Evolutionary conservation across 1,284 basidiomycete species (phyloP), one percentile per base, ranked within the genome.

Genomic region (Sporisorium reilianum): DNA sequence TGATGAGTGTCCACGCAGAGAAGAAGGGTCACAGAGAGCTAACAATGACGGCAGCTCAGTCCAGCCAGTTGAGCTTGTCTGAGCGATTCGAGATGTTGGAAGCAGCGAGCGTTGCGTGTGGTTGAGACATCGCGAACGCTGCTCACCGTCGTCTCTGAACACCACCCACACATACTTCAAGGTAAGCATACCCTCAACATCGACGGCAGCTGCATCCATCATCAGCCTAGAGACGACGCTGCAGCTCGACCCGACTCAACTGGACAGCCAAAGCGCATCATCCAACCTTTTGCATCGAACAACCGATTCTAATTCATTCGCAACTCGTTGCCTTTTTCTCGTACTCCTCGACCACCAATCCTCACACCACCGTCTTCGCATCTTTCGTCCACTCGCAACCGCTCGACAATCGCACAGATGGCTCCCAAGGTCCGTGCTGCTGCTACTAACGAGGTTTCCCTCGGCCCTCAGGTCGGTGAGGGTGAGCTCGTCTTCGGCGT

Each of bases 401-500:
- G 4, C 10, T 49, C 52, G 6, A 26, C 18, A 50, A 50, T 50
- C 45, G 48, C 67, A 65, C 64, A 82, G 79, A 83, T 84, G 82
- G 78, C 82, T 70, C 73, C 73, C 58, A 83, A 83, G 77, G 80
- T 80, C 64, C 80, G 77, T 73, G 77, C 77, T 67, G 68, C 76
- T 68, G 64, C 68, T 61, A 63, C 56, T 45, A 70, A 75, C 65
- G 81, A 83, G 69, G 80, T 81, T 59, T 84, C 82, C 51, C 83
- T 84, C 78, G 83, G 83, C 66, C 79, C 83, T 48, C 81, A 83
- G 69, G 82, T 84, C 55, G 83, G 79, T 55, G 82, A 84, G 73
- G 83, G 83, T 58, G 81, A 84, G 80, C 80, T 84, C 71, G 81
- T 84, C 66, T 84, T 84, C 63, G 83, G 81, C 71, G 81, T 83